Evolutionary conservation across 768 basidiomycete species (phyloP).

Genomic region (Dendrothele bispora): DNA sequence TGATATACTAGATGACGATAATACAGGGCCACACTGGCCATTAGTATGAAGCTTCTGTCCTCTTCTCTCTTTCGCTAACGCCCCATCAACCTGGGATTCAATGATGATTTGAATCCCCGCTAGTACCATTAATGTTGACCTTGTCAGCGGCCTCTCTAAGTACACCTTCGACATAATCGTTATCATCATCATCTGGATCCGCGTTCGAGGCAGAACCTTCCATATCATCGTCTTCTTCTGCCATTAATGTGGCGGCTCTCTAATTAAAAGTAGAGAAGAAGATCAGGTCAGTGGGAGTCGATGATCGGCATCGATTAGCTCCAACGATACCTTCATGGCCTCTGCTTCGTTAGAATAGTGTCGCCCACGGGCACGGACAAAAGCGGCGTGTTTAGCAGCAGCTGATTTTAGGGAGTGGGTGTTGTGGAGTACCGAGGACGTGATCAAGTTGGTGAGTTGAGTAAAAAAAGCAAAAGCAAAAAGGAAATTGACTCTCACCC

Average conservation of each 20-base stretch:
- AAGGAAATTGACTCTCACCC: slow-evolving; percentile 45
- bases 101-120: no score
- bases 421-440: no score
- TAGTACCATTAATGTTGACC: no score
- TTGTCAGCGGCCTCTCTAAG: not conserved
- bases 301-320: not conserved
- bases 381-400: slow-evolving; percentile 78
- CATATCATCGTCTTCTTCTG: slow-evolving; percentile 62
- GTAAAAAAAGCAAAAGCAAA: not conserved
- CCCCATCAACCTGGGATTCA: no score
- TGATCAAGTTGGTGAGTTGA: not conserved
- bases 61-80: no score
- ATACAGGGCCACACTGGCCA: no score
- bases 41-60: no score
- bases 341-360: slow-evolving; percentile 92
- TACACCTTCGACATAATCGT: slow-evolving; percentile 21
- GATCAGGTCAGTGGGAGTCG: not conserved
- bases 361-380: slow-evolving; percentile 75
- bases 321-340: slow-evolving; percentile 81
- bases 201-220: slow-evolving; percentile 26
- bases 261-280: slow-evolving; percentile 26
- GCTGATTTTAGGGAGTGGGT: no score
- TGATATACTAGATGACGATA: no score
- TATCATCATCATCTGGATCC: slow-evolving; percentile 22
- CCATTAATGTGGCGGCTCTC: slow-evolving; percentile 66